phyloP scores from a whole-genome alignment of 1,139 yeast genomes.

The Debaryomyces fabryi region DNA sequence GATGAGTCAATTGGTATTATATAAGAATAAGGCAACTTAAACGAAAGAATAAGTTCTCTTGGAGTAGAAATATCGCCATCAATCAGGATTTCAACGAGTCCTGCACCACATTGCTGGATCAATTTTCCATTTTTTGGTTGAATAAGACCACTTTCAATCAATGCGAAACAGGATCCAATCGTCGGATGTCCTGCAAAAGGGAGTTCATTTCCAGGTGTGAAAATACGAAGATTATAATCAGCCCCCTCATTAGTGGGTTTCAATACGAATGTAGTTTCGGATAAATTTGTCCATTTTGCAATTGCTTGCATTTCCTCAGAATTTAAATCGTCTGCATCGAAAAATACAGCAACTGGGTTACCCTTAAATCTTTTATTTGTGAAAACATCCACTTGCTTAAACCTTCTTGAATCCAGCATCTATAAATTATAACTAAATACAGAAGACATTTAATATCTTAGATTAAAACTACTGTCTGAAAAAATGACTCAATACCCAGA shows the following conservation, averaged over 20 bases:
- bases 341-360: conserved; percentile 58
- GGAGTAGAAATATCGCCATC: conserved; percentile 16
- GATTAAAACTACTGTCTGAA: too few species aligned
- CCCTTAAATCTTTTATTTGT: conserved; percentile 45
- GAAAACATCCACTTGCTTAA: conserved; percentile 57
- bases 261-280: conserved; percentile 56
- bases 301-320: conserved; percentile 45
- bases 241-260: conserved; percentile 37
- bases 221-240: conserved; percentile 52
- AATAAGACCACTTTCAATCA: conserved; percentile 33
- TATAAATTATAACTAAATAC: not conserved
- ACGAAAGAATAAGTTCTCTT: conserved; percentile 14
- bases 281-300: conserved; percentile 59
- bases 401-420: conserved; percentile 13
- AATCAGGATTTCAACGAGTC: conserved; percentile 36
- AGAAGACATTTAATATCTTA: not conserved
- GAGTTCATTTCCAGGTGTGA: conserved; percentile 46
- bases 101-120: conserved; percentile 48
- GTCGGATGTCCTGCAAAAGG: conserved; percentile 69
- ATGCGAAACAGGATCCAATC: conserved; percentile 51
- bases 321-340: conserved; percentile 33
- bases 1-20: conserved; percentile 23
- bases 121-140: conserved; percentile 27
- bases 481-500: not conserved
- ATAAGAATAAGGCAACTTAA: conserved; percentile 27